Conservation (phyloP, 148 eudicot genomes). For the Diospyros kaki region DNA sequence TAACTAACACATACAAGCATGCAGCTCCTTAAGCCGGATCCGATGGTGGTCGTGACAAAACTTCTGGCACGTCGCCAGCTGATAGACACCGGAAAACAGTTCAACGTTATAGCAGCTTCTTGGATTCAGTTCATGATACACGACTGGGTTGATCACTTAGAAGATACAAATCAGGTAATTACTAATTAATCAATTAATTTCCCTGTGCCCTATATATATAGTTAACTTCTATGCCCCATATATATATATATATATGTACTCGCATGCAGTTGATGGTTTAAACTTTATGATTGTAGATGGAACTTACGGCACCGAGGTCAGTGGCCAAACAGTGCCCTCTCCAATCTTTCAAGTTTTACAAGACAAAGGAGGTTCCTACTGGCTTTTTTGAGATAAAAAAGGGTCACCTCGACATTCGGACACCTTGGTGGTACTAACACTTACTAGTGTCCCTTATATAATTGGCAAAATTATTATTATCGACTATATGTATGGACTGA, state of each 20-base stretch:
- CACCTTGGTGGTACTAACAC: conserved; percentile 12
- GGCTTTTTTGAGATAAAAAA: background rate
- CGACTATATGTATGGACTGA: no score
- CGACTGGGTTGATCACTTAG: conserved; percentile 49
- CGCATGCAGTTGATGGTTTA: no score
- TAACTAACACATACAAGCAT: no score
- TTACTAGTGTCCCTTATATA: no score
- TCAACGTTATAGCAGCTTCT: conserved; percentile 42
- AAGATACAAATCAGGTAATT: conserved; percentile 33
- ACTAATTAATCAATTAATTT: no score
- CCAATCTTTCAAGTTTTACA: conserved; percentile 14
- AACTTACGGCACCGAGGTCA: conserved; percentile 9
- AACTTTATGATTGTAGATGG: background rate
- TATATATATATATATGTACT: no score
- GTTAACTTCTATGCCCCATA: no score
- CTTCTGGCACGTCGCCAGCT: conserved; percentile 36
- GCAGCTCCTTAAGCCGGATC: conserved; percentile 28
- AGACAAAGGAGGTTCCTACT: background rate
- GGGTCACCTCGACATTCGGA: conserved; percentile 12
- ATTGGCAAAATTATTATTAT: no score
- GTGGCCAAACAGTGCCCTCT: conserved; percentile 17
- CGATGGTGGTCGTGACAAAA: conserved; percentile 44
- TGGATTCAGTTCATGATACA: conserved; percentile 55
- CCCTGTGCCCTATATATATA: no score
- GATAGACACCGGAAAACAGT: conserved; percentile 39